phyloP scores from a whole-genome alignment of 2,329 filamentous ascomycete species.

The Harringtonia aguacate region DNA sequence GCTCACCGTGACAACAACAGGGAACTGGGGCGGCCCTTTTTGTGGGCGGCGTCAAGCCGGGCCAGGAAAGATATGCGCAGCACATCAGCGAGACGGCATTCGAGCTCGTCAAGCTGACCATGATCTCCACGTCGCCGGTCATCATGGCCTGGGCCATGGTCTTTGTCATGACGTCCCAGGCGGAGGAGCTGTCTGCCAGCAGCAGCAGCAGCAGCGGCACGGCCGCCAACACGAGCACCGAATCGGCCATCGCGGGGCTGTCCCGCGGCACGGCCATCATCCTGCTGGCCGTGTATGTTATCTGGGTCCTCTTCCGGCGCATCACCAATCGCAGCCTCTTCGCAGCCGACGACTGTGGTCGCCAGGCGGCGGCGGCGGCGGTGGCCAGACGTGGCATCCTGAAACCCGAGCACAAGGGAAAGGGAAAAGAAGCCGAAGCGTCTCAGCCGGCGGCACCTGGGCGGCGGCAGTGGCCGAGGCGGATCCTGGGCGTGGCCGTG shows the following conservation, averaged over 20 bases:
- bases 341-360: background rate
- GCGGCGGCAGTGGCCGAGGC: too few species aligned
- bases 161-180: constrained; percentile 10
- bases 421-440: background rate
- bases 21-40: constrained; percentile 4
- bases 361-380: background rate
- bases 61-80: background rate
- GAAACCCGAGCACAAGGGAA: background rate
- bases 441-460: too few species aligned
- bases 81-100: constrained; percentile 2
- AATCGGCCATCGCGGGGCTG: background rate
- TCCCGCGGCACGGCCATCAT: background rate
- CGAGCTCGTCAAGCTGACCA: constrained; percentile 2
- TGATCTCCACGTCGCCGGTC: background rate
- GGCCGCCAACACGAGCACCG: background rate
- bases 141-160: constrained; percentile 9
- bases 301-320: constrained; percentile 2
- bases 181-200: background rate
- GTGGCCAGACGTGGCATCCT: background rate
- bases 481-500: background rate
- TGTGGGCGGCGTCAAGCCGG: background rate
- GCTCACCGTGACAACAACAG: background rate
- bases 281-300: background rate
- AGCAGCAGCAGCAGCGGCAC: background rate
- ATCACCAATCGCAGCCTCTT: background rate